Percentiles rank a stretch among this genome's conserved stretches.
Evolutionary conservation across 2,329 filamentous ascomycete species (phyloP).

Genomic region (Fusarium xyrophilum): DNA sequence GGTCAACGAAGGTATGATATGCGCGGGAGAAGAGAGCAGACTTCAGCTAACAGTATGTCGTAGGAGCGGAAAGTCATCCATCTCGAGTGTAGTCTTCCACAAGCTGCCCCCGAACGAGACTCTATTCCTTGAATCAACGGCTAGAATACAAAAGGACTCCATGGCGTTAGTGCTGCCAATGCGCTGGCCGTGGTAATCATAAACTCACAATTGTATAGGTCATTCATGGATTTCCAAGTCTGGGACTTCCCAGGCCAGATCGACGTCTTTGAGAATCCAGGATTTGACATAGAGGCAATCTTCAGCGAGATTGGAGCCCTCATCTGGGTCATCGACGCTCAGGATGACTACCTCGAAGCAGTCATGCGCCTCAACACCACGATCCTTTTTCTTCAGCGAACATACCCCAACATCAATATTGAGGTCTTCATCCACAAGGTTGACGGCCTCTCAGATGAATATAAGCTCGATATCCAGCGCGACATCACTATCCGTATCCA

Average conservation of each 20-base stretch:
- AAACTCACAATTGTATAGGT: constrained; percentile 59
- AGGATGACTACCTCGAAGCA: constrained; percentile 95
- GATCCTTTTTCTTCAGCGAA: constrained; percentile 85
- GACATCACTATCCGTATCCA: constrained; percentile 97
- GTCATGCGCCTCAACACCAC: constrained; percentile 86
- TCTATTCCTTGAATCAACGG: constrained; percentile 92
- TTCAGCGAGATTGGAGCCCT: constrained; percentile 93
- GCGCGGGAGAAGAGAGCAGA: neutral
- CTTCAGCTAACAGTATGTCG: neutral
- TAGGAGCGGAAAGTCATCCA: constrained; percentile 97
- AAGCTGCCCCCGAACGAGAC: constrained; percentile 97
- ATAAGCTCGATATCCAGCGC: constrained; percentile 92
- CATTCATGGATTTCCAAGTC: constrained; percentile 99
- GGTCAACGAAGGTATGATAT: constrained; percentile 81
- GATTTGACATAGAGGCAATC: constrained; percentile 89
- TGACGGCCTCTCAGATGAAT: constrained; percentile 95
- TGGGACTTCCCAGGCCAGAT: constrained; percentile 98
- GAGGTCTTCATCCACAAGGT: constrained; percentile 99
- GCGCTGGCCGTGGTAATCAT: neutral
- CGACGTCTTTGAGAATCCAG: constrained; percentile 84
- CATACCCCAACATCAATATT: constrained; percentile 92
- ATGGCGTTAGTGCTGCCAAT: constrained; percentile 74
- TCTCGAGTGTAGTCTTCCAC: constrained; percentile 98
- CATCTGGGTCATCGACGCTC: constrained; percentile 98
- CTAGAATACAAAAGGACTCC: constrained; percentile 90